Conservation (phyloP, 331 rosid species). For the Quercus phellos region DNA sequence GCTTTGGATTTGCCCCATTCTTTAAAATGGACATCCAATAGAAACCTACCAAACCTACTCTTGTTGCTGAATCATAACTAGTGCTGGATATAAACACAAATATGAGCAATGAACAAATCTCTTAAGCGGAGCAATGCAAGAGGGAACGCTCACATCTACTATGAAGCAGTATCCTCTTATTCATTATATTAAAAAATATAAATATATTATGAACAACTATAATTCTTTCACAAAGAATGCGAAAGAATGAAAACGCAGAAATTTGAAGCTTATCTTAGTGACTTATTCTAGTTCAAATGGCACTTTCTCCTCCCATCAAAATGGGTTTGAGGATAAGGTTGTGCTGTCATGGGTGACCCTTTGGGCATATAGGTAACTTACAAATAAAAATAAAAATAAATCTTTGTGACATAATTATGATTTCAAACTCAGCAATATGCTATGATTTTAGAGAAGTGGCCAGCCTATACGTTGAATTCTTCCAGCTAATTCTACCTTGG, state of each 20-base stretch:
- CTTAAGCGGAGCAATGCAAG: not conserved
- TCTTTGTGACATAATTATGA: not conserved
- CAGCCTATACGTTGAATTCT: constrained; percentile 5
- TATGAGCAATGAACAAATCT: not conserved
- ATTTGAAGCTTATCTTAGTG: not conserved
- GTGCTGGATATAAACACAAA: not conserved
- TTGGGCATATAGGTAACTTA: no score
- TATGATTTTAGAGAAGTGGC: not conserved
- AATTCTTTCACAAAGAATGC: not conserved
- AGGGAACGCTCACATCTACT: not conserved
- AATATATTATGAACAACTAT: not conserved
- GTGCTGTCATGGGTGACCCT: no score
- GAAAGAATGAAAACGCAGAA: not conserved
- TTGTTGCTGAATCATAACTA: not conserved
- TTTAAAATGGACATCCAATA: constrained; percentile 3
- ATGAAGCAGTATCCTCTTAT: no score
- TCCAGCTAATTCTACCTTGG: constrained; percentile 14
- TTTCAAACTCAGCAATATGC: not conserved
- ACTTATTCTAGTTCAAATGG: no score
- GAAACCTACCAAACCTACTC: not conserved
- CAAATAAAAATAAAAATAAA: no score
- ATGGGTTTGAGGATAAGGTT: no score
- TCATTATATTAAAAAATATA: no score
- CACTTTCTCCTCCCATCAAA: no score
- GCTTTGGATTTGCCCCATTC: not conserved